phyloP scores from a whole-genome alignment of 1,139 yeast species.

The Protomyces inundatus region DNA sequence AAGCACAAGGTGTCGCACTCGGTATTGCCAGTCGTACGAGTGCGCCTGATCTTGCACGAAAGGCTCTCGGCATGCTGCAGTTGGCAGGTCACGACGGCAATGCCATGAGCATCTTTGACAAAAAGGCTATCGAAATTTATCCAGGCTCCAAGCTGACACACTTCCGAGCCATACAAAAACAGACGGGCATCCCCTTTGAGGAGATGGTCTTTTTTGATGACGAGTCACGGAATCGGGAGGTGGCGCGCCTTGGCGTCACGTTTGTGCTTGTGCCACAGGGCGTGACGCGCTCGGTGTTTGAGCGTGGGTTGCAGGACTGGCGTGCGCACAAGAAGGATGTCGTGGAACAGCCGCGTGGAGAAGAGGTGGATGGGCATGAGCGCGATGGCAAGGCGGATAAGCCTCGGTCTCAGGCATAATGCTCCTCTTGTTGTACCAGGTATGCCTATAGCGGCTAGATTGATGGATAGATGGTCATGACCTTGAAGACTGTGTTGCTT shows the following conservation, averaged over 20 bases:
- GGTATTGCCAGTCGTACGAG: slow-evolving; percentile 67
- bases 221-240: slow-evolving; percentile 62
- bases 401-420: too few relatives aligned
- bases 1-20: slow-evolving; percentile 42
- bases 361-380: not conserved
- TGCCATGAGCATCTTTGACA: slow-evolving; percentile 41
- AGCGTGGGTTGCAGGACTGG: slow-evolving; percentile 46
- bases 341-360: not conserved
- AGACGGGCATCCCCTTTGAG: slow-evolving; percentile 47
- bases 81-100: slow-evolving; percentile 48
- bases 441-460: not conserved
- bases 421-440: too few relatives aligned
- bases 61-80: slow-evolving; percentile 48
- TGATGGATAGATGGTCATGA: not conserved
- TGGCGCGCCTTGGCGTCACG: slow-evolving; percentile 55
- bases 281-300: slow-evolving; percentile 48
- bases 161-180: slow-evolving; percentile 47
- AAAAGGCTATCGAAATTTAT: slow-evolving; percentile 32
- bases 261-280: slow-evolving; percentile 55
- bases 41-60: slow-evolving; percentile 54
- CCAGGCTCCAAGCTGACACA: slow-evolving; percentile 53
- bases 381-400: not conserved
- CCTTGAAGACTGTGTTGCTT: not conserved
- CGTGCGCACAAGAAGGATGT: slow-evolving; percentile 23
- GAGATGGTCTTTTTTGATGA: slow-evolving; percentile 66